Evolutionary conservation across 768 basidiomycete genomes (phyloP).

Genomic region (Coprinellus aureogranulatus): DNA sequence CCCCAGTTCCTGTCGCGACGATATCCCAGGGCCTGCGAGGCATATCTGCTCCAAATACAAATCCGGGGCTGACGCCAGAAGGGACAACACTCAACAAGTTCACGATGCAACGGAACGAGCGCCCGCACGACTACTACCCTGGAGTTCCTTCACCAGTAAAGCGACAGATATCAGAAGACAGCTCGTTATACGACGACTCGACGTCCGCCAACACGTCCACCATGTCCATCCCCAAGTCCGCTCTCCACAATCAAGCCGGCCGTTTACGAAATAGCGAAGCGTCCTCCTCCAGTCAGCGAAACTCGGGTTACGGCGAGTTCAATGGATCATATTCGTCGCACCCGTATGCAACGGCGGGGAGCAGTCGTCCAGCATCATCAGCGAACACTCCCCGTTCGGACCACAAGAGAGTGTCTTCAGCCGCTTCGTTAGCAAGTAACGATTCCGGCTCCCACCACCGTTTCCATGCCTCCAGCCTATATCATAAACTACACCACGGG

Average conservation of each 20-base stretch:
- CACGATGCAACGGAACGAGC: slow-evolving; percentile 51
- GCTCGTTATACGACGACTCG: slow-evolving; percentile 36
- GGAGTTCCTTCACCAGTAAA: slow-evolving; percentile 16
- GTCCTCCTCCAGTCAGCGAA: slow-evolving; percentile 42
- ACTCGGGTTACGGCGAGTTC: slow-evolving; percentile 54
- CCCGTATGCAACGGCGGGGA: slow-evolving; percentile 27
- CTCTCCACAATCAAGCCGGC: slow-evolving; percentile 31
- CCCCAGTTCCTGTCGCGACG: slow-evolving; percentile 57
- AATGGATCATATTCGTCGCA: slow-evolving; percentile 28
- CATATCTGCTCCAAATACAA: slow-evolving; percentile 83
- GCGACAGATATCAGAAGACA: slow-evolving; percentile 55
- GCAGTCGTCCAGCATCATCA: slow-evolving; percentile 47
- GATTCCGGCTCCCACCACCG: slow-evolving; percentile 42
- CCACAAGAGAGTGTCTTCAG: slow-evolving; percentile 56
- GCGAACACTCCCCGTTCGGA: slow-evolving; percentile 56
- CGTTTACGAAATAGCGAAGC: slow-evolving; percentile 55
- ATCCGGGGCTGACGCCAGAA: slow-evolving; percentile 69
- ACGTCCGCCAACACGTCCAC: slow-evolving; percentile 30
- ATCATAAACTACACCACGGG: slow-evolving; percentile 49
- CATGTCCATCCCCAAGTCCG: slow-evolving; percentile 24
- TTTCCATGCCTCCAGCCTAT: slow-evolving; percentile 50
- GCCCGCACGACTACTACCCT: slow-evolving; percentile 40
- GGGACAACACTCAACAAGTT: slow-evolving; percentile 73
- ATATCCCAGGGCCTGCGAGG: slow-evolving; percentile 55
- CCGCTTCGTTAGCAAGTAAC: slow-evolving; percentile 51